A percentile compares a stretch with the other conserved stretches of the same genome.
Evolutionary conservation across 257 asterid species (phyloP).

Genomic region (Voacanga thouarsii): DNA sequence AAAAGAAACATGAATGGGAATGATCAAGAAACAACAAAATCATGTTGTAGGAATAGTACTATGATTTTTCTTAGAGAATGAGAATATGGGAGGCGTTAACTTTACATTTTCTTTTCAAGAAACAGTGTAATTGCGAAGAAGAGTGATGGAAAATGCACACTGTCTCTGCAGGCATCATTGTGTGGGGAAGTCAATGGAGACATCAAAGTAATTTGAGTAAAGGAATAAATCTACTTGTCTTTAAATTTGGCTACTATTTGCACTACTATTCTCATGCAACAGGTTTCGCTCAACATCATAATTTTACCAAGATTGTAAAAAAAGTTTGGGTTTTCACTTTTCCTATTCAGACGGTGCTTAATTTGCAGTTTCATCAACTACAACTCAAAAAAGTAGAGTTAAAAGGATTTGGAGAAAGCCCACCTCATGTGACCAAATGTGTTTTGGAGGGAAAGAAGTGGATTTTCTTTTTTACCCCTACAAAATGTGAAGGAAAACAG

Average conservation of each 20-base stretch:
- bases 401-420: too few species aligned
- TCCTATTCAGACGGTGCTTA: too few species aligned
- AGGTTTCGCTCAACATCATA: slow-evolving; percentile 19
- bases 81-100: slow-evolving; percentile 44
- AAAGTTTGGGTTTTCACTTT: slow-evolving; percentile 4
- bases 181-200: slow-evolving; percentile 43
- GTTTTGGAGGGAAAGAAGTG: too few species aligned
- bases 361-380: too few species aligned
- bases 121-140: slow-evolving; percentile 50
- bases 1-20: slow-evolving; percentile 9
- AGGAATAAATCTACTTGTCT: slow-evolving; percentile 32
- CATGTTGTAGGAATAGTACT: not conserved
- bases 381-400: too few species aligned
- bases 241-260: slow-evolving; percentile 10
- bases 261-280: slow-evolving; percentile 21
- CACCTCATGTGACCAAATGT: too few species aligned
- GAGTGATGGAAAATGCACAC: slow-evolving; percentile 46
- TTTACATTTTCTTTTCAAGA: slow-evolving; percentile 58
- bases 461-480: too few species aligned
- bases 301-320: slow-evolving; percentile 28
- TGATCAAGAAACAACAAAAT: slow-evolving; percentile 11
- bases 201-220: slow-evolving; percentile 30
- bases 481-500: too few species aligned
- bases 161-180: slow-evolving; percentile 53
- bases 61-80: slow-evolving; percentile 18